phyloP scores from a whole-genome alignment of 2,329 filamentous ascomycete species.

The Westerdykella sp. region DNA sequence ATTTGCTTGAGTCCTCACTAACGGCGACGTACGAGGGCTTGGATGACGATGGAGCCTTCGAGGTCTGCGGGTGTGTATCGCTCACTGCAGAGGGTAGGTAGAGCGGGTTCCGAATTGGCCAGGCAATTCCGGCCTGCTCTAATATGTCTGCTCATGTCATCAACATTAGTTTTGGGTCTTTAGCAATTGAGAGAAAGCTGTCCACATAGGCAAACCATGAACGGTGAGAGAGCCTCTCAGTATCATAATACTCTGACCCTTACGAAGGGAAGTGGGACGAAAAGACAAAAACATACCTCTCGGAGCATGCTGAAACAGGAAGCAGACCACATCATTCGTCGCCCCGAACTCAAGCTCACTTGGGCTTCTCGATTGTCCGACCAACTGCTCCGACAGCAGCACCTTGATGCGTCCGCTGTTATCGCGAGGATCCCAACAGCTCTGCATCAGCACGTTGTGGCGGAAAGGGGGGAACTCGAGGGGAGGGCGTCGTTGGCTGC shows the following conservation, averaged over 20 bases:
- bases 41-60: constrained; percentile 3
- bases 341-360: constrained; percentile 49
- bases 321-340: constrained; percentile 66
- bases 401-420: constrained; percentile 69
- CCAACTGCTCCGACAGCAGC: constrained; percentile 63
- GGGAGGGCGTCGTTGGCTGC: constrained; percentile 46
- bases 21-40: constrained; percentile 1
- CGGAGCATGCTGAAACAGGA: constrained; percentile 82
- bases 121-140: constrained; percentile 67
- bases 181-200: neutral
- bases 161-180: neutral
- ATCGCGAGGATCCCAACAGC: constrained; percentile 66
- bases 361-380: constrained; percentile 32
- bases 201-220: too few relatives aligned
- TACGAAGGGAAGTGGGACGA: neutral
- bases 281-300: constrained; percentile 49
- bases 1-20: constrained; percentile 4
- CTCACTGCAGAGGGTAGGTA: constrained; percentile 13
- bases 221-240: neutral
- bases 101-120: constrained; percentile 53
- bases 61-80: constrained; percentile 1
- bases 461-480: constrained; percentile 70
- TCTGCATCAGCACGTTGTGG: constrained; percentile 60
- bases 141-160: constrained; percentile 55
- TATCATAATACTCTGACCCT: constrained; percentile 1